These are phyloP conservation scores for Nemania diffusa DNA, from an alignment of 2,329 filamentous ascomycete species.

Conservation along the genomic window DNA sequence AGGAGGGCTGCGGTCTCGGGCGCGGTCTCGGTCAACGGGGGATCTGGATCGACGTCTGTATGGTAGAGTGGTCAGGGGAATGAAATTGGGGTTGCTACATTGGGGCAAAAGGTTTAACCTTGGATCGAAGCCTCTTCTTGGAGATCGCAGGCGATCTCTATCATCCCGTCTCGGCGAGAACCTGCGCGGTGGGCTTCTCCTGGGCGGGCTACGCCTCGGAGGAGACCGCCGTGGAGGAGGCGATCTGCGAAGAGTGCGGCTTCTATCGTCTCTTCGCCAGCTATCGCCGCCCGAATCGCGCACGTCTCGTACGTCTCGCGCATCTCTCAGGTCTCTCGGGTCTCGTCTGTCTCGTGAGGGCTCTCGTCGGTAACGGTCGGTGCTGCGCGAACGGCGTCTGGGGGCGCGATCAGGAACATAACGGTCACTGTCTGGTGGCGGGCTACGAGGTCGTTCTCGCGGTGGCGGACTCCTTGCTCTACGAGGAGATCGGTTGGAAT, in stretches of 20 bases:
- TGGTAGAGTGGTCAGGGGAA: constrained; percentile 44
- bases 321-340: constrained; percentile 30
- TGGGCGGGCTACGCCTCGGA: constrained; percentile 49
- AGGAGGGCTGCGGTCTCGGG: constrained; percentile 49
- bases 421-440: constrained; percentile 52
- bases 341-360: constrained; percentile 48
- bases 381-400: constrained; percentile 56
- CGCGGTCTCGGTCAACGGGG: constrained; percentile 60
- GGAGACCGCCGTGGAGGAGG: constrained; percentile 52
- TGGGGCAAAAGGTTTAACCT: constrained; percentile 50
- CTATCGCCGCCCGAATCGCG: constrained; percentile 47
- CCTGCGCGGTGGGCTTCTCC: constrained; percentile 51
- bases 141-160: constrained; percentile 54
- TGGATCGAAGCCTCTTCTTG: constrained; percentile 53
- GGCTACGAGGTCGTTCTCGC: constrained; percentile 53
- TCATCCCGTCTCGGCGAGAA: constrained; percentile 53
- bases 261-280: constrained; percentile 55
- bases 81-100: constrained; percentile 41
- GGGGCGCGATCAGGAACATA: constrained; percentile 56
- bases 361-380: constrained; percentile 55
- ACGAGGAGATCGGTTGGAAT: constrained; percentile 61
- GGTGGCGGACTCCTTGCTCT: constrained; percentile 46
- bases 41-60: constrained; percentile 65
- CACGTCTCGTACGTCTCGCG: constrained; percentile 30
- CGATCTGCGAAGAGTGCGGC: constrained; percentile 52